Conservation (phyloP, 2,329 filamentous ascomycete genomes). For the Orbilia javanica region DNA sequence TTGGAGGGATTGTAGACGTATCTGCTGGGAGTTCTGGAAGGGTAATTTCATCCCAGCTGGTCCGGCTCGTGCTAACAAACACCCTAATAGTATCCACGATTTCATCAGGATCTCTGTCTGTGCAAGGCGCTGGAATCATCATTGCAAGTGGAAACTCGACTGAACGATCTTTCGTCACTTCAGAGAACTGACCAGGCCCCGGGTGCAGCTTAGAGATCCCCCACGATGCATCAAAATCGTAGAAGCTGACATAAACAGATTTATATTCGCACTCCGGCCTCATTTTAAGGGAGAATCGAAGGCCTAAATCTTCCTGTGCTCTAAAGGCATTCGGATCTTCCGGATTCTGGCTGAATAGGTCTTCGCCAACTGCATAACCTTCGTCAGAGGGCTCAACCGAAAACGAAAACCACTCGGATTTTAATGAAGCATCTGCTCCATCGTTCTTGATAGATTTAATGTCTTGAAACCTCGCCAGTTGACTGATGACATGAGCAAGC, state of each 20-base stretch:
- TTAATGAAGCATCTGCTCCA: not conserved
- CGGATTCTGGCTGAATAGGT: no score
- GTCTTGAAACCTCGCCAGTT: constrained; percentile 14
- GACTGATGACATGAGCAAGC: constrained; percentile 1
- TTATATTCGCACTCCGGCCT: not conserved
- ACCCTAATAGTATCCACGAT: constrained; percentile 10
- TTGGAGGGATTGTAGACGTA: not conserved
- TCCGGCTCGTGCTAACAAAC: not conserved
- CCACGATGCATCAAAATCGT: constrained; percentile 21
- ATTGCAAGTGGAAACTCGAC: not conserved
- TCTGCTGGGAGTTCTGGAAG: constrained; percentile 8
- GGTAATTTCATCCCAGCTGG: constrained; percentile 21
- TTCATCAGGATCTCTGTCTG: not conserved
- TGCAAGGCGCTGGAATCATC: not conserved
- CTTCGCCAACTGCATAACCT: not conserved
- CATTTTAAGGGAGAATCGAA: constrained; percentile 3
- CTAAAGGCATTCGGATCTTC: not conserved
- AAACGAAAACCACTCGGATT: constrained; percentile 5
- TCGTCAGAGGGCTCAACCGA: not conserved
- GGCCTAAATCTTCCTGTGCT: not conserved
- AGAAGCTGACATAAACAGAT: constrained; percentile 11
- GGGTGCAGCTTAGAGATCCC: constrained; percentile 1
- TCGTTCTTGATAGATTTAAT: not conserved
- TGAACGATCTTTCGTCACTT: not conserved
- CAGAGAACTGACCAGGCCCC: not conserved